Evolutionary conservation across 2,329 filamentous ascomycete genomes (phyloP), one percentile per base, ranked within the genome.

Genomic region (Phaeoacremonium minimum): DNA sequence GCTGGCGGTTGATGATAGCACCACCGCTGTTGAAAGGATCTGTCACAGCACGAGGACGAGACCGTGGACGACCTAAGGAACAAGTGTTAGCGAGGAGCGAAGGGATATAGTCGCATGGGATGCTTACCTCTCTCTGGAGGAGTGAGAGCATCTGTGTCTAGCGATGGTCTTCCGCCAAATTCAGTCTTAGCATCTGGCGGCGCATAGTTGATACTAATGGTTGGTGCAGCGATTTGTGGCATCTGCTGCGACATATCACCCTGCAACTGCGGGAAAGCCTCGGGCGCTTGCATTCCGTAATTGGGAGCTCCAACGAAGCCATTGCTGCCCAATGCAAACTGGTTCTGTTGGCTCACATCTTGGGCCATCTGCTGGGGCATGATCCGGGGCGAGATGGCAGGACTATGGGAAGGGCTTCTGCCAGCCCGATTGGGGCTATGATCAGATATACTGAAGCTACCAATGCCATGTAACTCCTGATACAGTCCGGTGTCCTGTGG

Each of bases 121-220:
- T 33, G 54, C 62, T 52, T 69, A 80, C 78, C 75, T 72, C 77
- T 64, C 45, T 87, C 77, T 11, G 91, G 91, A 1, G 90, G 90
- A 34, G 85, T 93, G 43, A 96, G 65, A 4, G 89, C 88, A 57
- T 94, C 87, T 45, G 82, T 74, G 47, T 87, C 80, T 47, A 81
- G 67, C n/a, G 71, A 70, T 18, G 73, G 63, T 52, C 85, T 87
- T 15, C 74, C 75, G 44, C 83, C 84, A 54, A 86, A 84, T 48
- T 71, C 79, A 36, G 71, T 75, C 50, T 77, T 77, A 40, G 75
- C 67, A 35, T 85, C 77, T 7, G 82, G 82, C 16, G 90, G 90
- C 13, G 89, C 90, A 58, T 87, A 89, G 56, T 95, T 87, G 49
- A 96, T 93, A 55, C 93, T 95, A 61, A 96, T 96, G 35, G 90